These are phyloP conservation scores for Glarea lozoyensis DNA, from an alignment of 495 filamentous ascomycete species.

Conservation along the genomic window DNA sequence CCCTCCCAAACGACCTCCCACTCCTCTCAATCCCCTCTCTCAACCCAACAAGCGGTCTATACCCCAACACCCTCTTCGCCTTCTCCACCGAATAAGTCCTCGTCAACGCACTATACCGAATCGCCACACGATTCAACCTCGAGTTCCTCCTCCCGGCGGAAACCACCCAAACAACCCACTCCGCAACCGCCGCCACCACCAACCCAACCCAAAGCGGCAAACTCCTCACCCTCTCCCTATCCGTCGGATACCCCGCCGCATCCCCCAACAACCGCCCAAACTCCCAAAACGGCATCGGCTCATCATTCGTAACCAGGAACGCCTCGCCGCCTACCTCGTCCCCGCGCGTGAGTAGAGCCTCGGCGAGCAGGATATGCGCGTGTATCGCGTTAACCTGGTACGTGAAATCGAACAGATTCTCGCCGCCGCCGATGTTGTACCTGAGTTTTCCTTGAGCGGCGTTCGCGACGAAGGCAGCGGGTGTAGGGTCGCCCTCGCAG, in stretches of 20 bases:
- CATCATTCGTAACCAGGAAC: constrained; percentile 90
- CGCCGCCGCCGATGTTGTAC: constrained; percentile 77
- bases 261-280: constrained; percentile 70
- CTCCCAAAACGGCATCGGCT: constrained; percentile 92
- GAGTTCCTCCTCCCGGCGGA: constrained; percentile 48
- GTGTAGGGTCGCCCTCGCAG: constrained; percentile 69
- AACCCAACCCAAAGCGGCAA: constrained; percentile 55
- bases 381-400: constrained; percentile 71
- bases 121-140: constrained; percentile 61
- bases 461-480: constrained; percentile 53
- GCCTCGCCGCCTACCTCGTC: constrained; percentile 77
- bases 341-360: constrained; percentile 52
- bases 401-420: constrained; percentile 77
- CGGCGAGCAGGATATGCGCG: constrained; percentile 61
- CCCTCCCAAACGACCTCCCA: constrained; percentile 39
- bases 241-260: constrained; percentile 47
- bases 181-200: constrained; percentile 58
- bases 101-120: constrained; percentile 68
- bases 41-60: constrained; percentile 60
- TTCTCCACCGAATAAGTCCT: constrained; percentile 75
- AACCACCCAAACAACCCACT: constrained; percentile 54
- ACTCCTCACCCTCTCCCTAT: constrained; percentile 52
- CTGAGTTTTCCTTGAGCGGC: constrained; percentile 54
- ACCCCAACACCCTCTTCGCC: constrained; percentile 67
- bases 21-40: constrained; percentile 64